Percentiles rank a stretch among this genome's conserved stretches.
Evolutionary conservation across 495 filamentous ascomycete species (phyloP).

Genomic region (Peziza echinospora): DNA sequence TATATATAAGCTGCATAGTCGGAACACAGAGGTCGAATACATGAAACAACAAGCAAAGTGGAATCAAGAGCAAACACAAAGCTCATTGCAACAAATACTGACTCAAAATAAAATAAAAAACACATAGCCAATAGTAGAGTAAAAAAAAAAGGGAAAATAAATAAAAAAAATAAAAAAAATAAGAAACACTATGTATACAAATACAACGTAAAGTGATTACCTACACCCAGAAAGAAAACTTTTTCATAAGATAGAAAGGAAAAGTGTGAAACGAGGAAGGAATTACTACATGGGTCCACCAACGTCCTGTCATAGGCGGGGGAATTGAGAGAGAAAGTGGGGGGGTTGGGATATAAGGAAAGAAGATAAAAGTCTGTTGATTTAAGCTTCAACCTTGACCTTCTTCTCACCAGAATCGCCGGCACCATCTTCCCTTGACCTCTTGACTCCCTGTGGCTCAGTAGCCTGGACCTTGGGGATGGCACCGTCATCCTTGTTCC

Average conservation of each 20-base stretch:
- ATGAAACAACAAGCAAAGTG: too few relatives aligned
- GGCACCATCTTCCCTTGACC: background rate
- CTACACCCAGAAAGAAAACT: background rate
- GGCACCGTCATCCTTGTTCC: conserved; percentile 9
- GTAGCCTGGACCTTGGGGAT: conserved; percentile 13
- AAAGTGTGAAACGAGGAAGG: background rate
- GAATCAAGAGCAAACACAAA: too few relatives aligned
- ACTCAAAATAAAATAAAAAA: too few relatives aligned
- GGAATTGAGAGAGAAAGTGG: too few relatives aligned
- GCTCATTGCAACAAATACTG: too few relatives aligned
- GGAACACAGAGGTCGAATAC: too few relatives aligned
- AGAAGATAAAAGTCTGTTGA: too few relatives aligned
- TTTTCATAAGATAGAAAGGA: background rate
- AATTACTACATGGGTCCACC: background rate
- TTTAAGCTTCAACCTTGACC: conserved; percentile 11
- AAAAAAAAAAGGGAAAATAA: too few relatives aligned
- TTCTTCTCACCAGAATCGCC: conserved; percentile 3
- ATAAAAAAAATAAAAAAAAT: background rate
- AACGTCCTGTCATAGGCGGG: too few relatives aligned
- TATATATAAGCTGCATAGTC: too few relatives aligned
- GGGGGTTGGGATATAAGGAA: too few relatives aligned
- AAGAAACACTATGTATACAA: background rate
- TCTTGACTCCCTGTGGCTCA: conserved; percentile 3
- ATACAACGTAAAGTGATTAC: background rate
- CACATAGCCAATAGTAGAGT: too few relatives aligned